Evolutionary conservation across 164 flowering plant species (phyloP).

Genomic region (Aristolochia contorta): DNA sequence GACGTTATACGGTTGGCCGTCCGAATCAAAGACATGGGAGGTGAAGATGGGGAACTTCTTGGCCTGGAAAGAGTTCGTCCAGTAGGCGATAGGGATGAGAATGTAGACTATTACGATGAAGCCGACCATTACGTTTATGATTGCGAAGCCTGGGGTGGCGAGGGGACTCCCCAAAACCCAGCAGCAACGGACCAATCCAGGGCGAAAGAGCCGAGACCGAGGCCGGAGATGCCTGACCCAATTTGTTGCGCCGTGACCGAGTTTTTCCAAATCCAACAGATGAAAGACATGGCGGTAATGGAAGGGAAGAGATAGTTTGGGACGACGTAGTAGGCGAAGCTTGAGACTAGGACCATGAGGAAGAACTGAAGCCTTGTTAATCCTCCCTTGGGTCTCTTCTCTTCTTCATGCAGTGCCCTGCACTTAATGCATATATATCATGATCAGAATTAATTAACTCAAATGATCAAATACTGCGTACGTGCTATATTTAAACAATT

Average conservation of each 20-base stretch:
- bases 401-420: conserved; percentile 55
- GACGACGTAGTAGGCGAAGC: conserved; percentile 34
- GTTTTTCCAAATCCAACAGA: conserved; percentile 41
- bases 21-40: conserved; percentile 28
- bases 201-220: conserved; percentile 50
- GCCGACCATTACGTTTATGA: conserved; percentile 33
- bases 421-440: neutral
- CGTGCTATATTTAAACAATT: too few species aligned
- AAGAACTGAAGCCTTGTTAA: conserved; percentile 54
- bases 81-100: conserved; percentile 36
- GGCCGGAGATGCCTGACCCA: conserved; percentile 42
- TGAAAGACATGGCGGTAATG: conserved; percentile 39
- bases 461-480: too few species aligned
- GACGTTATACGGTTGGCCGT: conserved; percentile 33
- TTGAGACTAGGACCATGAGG: conserved; percentile 29
- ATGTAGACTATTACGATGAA: conserved; percentile 31
- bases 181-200: conserved; percentile 55
- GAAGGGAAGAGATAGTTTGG: conserved; percentile 41
- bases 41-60: conserved; percentile 48
- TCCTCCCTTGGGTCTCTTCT: conserved; percentile 37
- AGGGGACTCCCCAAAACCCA: conserved; percentile 44
- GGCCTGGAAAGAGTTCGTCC: conserved; percentile 39
- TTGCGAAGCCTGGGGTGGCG: conserved; percentile 49
- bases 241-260: conserved; percentile 42
- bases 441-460: too few species aligned